Percentiles rank a stretch among this genome's conserved stretches.
Evolutionary conservation across 1,284 basidiomycete genomes (phyloP).

Genomic region (Gastroboletus turbinatus): DNA sequence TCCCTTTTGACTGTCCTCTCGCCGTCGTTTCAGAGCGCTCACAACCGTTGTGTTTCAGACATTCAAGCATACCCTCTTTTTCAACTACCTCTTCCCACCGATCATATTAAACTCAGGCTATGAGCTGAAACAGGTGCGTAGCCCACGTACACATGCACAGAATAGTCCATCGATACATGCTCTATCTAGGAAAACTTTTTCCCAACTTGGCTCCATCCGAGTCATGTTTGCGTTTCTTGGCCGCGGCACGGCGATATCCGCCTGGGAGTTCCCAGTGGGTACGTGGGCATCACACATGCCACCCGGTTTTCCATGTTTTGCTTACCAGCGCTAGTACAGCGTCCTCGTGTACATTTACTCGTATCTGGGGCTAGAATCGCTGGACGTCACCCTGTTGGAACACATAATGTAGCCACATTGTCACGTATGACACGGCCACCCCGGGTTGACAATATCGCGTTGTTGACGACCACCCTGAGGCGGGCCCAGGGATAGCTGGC

Average conservation of each 20-base stretch:
- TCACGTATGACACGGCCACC: too few relatives aligned
- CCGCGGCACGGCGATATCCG: conserved; percentile 98
- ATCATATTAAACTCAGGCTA: conserved; percentile 99
- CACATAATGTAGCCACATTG: too few relatives aligned
- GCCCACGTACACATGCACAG: too few relatives aligned
- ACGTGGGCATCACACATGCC: conserved; percentile 35
- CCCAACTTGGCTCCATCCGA: conserved; percentile 92
- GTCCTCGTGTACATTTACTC: conserved; percentile 96
- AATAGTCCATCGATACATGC: background rate
- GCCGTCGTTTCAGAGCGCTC: background rate
- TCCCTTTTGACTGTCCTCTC: too few relatives aligned
- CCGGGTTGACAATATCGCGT: too few relatives aligned
- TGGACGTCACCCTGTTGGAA: conserved; percentile 82
- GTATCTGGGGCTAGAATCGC: conserved; percentile 84
- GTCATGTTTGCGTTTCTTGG: conserved; percentile 94
- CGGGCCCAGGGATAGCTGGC: too few relatives aligned
- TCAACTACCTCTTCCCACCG: conserved; percentile 95
- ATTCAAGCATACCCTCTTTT: conserved; percentile 97
- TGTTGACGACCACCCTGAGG: too few relatives aligned
- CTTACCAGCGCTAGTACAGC: conserved; percentile 60
- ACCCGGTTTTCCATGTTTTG: conserved; percentile 11
- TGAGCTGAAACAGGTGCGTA: conserved; percentile 87
- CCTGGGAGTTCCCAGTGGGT: conserved; percentile 97
- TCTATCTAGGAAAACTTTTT: conserved; percentile 90
- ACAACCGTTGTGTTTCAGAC: conserved; percentile 52